Percentiles rank a stretch among this genome's conserved stretches.
phyloP scores from a whole-genome alignment of 176 grass and related monocot species.

The Triticum turgidum region DNA sequence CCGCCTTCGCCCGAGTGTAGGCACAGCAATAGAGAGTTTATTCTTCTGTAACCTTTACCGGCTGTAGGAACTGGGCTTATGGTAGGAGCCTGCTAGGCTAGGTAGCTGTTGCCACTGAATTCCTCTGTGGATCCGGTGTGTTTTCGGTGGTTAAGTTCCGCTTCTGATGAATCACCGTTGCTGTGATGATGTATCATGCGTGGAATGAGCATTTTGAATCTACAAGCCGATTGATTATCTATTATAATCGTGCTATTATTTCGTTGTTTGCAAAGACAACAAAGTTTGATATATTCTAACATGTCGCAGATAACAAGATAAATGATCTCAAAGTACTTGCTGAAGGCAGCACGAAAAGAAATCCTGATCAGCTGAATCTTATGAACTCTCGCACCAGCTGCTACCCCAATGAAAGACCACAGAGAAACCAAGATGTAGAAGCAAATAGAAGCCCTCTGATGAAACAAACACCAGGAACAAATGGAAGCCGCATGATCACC shows the following conservation, averaged over 20 bases:
- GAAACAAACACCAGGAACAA: slow-evolving; percentile 17
- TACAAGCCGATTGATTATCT: not conserved
- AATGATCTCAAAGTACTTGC: slow-evolving; percentile 62
- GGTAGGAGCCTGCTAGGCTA: too few species aligned
- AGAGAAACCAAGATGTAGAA: slow-evolving; percentile 35
- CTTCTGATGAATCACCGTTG: not conserved
- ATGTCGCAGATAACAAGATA: slow-evolving; percentile 64
- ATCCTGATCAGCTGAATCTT: not conserved
- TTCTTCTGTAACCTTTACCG: too few species aligned
- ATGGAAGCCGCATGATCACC: slow-evolving; percentile 5
- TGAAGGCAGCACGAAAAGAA: slow-evolving; percentile 43
- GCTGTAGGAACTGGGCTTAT: too few species aligned
- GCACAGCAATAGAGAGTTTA: too few species aligned
- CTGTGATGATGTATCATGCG: not conserved
- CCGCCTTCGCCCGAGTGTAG: too few species aligned
- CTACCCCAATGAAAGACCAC: slow-evolving; percentile 9
- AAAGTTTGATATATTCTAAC: slow-evolving; percentile 21
- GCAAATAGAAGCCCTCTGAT: slow-evolving; percentile 19
- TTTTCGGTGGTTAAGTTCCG: not conserved
- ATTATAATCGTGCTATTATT: too few species aligned
- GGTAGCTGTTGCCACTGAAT: not conserved
- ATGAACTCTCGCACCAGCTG: slow-evolving; percentile 38
- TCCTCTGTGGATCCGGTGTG: not conserved
- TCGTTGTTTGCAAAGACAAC: too few species aligned
- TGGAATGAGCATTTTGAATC: not conserved